Percentiles rank a stretch among this genome's conserved stretches.
phyloP scores from a whole-genome alignment of 2,329 filamentous ascomycete genomes.

The Pseudogymnoascus destructans region DNA sequence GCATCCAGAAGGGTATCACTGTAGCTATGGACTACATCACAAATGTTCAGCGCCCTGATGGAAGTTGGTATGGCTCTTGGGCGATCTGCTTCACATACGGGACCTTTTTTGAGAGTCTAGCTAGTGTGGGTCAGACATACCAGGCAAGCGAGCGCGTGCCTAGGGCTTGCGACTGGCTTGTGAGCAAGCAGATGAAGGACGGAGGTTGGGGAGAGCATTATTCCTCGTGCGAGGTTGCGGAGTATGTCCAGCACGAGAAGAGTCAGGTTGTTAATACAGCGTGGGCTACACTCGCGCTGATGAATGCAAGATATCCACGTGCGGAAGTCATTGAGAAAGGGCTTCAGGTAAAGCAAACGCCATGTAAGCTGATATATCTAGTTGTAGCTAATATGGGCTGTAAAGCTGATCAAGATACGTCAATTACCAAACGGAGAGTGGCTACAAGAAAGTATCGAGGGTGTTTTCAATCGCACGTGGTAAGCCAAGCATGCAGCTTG shows the following conservation, averaged over 20 bases:
- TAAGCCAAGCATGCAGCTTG: neutral
- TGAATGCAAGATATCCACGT: constrained; percentile 68
- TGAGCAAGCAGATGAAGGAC: constrained; percentile 75
- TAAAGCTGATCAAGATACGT: constrained; percentile 65
- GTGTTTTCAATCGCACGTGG: constrained; percentile 76
- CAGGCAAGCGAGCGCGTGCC: constrained; percentile 38
- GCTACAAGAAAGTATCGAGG: constrained; percentile 84
- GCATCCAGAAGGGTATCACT: constrained; percentile 57
- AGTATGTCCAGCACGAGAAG: constrained; percentile 59
- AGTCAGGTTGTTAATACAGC: constrained; percentile 86
- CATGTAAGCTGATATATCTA: neutral
- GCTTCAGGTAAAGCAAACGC: constrained; percentile 27
- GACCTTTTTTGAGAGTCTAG: constrained; percentile 78
- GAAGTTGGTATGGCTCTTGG: constrained; percentile 90
- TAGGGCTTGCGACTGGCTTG: constrained; percentile 66
- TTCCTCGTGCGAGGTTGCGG: constrained; percentile 59
- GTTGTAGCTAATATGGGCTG: constrained; percentile 17
- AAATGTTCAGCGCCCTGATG: constrained; percentile 58
- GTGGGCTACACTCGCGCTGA: constrained; percentile 67
- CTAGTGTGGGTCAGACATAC: constrained; percentile 65
- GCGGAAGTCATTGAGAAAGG: constrained; percentile 56
- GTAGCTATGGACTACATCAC: constrained; percentile 72
- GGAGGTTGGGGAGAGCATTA: constrained; percentile 67
- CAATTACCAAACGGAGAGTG: constrained; percentile 82
- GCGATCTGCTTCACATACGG: constrained; percentile 94